Evolutionary conservation across 2,329 filamentous ascomycete genomes (phyloP).

Genomic region (Zymoseptoria ardabiliae): DNA sequence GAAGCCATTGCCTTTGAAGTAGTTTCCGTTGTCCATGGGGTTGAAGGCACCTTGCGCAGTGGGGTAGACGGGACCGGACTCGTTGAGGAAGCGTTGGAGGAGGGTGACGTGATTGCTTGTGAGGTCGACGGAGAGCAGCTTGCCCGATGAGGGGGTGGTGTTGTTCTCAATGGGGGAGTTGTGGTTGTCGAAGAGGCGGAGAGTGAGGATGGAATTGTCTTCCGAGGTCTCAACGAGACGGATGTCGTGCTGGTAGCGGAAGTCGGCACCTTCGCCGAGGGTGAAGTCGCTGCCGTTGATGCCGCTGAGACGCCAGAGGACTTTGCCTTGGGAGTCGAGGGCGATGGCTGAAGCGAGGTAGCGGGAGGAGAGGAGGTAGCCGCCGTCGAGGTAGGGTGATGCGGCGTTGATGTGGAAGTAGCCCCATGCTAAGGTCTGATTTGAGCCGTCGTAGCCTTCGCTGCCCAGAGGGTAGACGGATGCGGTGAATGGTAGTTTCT

Average conservation of each 20-base stretch:
- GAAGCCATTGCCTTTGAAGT: constrained; percentile 14
- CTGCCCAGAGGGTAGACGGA: constrained; percentile 25
- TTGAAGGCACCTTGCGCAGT: constrained; percentile 17
- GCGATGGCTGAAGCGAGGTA: constrained; percentile 15
- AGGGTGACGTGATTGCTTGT: constrained; percentile 4
- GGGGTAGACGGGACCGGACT: constrained; percentile 10
- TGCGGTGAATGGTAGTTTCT: constrained; percentile 24
- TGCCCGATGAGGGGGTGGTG: constrained; percentile 14
- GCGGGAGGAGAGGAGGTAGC: constrained; percentile 17
- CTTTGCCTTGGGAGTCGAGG: constrained; percentile 9
- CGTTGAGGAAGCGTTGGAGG: constrained; percentile 8
- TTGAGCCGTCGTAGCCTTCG: constrained; percentile 14
- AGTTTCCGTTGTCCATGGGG: constrained; percentile 10
- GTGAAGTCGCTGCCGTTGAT: constrained; percentile 10
- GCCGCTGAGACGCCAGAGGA: constrained; percentile 15
- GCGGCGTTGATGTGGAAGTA: constrained; percentile 20
- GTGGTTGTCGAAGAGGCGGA: constrained; percentile 15
- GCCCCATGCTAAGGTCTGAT: constrained; percentile 13
- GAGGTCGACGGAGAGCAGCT: constrained; percentile 12
- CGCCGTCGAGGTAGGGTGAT: constrained; percentile 8
- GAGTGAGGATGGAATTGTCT: constrained; percentile 1
- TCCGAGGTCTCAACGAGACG: constrained; percentile 2
- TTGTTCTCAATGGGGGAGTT: constrained; percentile 16
- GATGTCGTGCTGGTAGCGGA: constrained; percentile 20
- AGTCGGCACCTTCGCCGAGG: constrained; percentile 8